Base-by-base conservation (phyloP, 371 early-diverging fungal species). In the Funneliformis caledonium region DNA sequence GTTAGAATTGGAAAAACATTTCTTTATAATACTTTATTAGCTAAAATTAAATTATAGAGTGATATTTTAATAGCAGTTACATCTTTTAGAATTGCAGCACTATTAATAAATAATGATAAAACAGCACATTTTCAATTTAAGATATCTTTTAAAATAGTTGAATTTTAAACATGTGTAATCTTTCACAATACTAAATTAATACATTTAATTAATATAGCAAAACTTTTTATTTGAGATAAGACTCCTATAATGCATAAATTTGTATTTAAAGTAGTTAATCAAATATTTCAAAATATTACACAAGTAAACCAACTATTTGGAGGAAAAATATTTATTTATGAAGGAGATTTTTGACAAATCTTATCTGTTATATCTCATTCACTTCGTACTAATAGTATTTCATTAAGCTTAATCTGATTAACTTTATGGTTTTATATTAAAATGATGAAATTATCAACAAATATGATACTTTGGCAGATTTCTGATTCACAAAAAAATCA, bases 191-290 rank as follows among this genome's bases (percentile, higher is more conserved):
- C 75, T 6, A 60, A 33, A 10, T 48, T 76, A 5, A 82, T 83
- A 4, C 1, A 68, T 26, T 33, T 83, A 1, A 68, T 85, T 16
- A n/a, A 47, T 1, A 5, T 48, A 26, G 64, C 83, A 3, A 72
- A 67, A 8, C 19, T 84, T 1, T 83, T 87, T 52, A 43, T 85
- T 3, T 85, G 86, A 85, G 87, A 85, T 67, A 84, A 85, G 74
- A 82, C n/a, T 19, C 82, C 85, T 0, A 85, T 84, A 82, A 67
- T 69, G 1, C 72, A 82, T 56, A 72, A 72, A 0, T 48, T 82
- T 69, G 45, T 62, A 6, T 61, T 84, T 45, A 82, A 85, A 72
- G 83, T 84, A 8, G 83, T 85, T 1, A 78, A 82, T 50, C 65
- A 75, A 4, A 69, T 82, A 6, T 78, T 87, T 2, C n/a, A 68